Evolutionary conservation across 1,139 yeast species (phyloP).

Genomic region (Blastobotrys raffinosifermentans): DNA sequence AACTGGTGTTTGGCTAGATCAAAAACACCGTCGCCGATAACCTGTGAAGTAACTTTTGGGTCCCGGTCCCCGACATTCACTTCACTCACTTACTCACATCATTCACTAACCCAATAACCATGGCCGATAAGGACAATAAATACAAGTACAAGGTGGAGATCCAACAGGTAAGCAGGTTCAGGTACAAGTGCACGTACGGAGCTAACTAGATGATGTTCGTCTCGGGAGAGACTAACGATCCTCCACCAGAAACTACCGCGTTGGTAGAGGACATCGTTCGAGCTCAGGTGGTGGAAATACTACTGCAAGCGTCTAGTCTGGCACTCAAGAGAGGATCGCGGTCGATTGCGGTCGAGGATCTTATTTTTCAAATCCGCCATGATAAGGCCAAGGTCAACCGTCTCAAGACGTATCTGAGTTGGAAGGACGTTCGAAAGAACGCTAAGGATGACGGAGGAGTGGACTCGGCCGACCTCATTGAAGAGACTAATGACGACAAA

Average conservation of each 20-base stretch:
- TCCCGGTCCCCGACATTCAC: slow-evolving; percentile 7
- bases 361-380: slow-evolving; percentile 84
- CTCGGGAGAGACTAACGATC: slow-evolving; percentile 89
- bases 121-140: slow-evolving; percentile 24
- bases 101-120: not conserved
- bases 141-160: slow-evolving; percentile 30
- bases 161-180: slow-evolving; percentile 35
- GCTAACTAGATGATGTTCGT: slow-evolving; percentile 99
- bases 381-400: slow-evolving; percentile 93
- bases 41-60: too few species aligned
- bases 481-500: slow-evolving; percentile 38
- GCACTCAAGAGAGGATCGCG: slow-evolving; percentile 80
- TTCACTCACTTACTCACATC: not conserved
- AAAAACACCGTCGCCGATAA: too few species aligned
- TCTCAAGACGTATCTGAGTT: slow-evolving; percentile 79
- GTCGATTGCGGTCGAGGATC: slow-evolving; percentile 85
- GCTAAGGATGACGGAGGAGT: slow-evolving; percentile 92
- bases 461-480: slow-evolving; percentile 47
- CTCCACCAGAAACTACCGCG: slow-evolving; percentile 86
- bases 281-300: slow-evolving; percentile 87
- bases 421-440: slow-evolving; percentile 97
- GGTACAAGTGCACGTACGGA: slow-evolving; percentile 74
- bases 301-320: slow-evolving; percentile 71
- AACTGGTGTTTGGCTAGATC: too few species aligned
- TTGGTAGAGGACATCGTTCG: slow-evolving; percentile 91